These are phyloP conservation scores for Solanum verrucosum DNA, from an alignment of 257 asterid genomes.

Conservation along the genomic window DNA sequence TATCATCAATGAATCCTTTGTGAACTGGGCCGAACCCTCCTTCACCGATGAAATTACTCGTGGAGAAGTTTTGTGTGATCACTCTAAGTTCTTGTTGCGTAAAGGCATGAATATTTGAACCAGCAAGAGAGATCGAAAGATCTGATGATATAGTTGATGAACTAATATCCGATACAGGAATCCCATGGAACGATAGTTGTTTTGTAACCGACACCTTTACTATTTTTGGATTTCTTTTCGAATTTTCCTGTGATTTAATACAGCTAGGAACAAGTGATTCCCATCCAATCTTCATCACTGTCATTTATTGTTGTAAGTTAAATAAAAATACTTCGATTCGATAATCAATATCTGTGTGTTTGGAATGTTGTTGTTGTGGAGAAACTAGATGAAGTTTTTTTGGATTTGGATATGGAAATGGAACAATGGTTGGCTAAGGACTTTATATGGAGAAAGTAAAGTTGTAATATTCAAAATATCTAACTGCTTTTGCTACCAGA, in stretches of 20 bases:
- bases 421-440: conserved; percentile 1
- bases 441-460: conserved; percentile 4
- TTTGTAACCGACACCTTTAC: conserved; percentile 4
- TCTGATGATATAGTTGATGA: conserved; percentile 60
- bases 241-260: conserved; percentile 21
- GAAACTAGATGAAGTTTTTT: neutral
- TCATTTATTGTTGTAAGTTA: neutral
- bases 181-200: conserved; percentile 43
- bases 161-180: conserved; percentile 54
- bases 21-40: conserved; percentile 99
- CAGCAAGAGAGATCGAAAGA: conserved; percentile 63
- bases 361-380: neutral
- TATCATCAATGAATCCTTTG: conserved; percentile 88
- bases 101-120: conserved; percentile 58
- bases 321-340: neutral
- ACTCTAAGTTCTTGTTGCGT: conserved; percentile 76
- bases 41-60: conserved; percentile 71
- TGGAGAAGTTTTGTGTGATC: conserved; percentile 66
- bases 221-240: neutral
- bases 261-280: conserved; percentile 44
- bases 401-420: neutral
- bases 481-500: conserved; percentile 27
- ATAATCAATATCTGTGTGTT: neutral
- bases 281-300: conserved; percentile 47
- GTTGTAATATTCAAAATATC: conserved; percentile 16